Evolutionary conservation across 345 rosid genomes (phyloP), one percentile per base, ranked within the genome.

Genomic region (Nasturtium officinale): DNA sequence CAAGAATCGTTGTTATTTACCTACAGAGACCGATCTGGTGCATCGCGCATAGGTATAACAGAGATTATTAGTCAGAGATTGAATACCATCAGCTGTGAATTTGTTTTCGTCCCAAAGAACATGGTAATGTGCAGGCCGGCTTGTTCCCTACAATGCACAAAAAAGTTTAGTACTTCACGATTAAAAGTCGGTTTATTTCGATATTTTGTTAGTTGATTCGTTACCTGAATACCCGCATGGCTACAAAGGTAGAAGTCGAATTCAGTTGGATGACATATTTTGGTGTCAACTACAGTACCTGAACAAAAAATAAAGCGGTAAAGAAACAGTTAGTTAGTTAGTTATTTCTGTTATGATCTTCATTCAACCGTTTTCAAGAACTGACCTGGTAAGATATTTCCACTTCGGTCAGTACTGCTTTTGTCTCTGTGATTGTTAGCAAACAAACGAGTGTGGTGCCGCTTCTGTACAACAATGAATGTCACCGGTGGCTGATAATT

Each of bases 51-150:
- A 95, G 6, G 99, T 95, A 73, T 95, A 95, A 64, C 99, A 95
- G 20, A 95, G 96, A 73, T 92, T 95, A 83, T 95, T 95, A 5
- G 99, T 95, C 68, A 92, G 73, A 20, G 99, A 95, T 56, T 95
- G 99, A 62, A 95, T 95, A 55, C 97, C 98, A 73, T 95, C 99
- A 0, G 98, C 91, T 5, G 99, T 95, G 71, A 96, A 96, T 75
- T 89, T 96, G 81, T 96, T 96, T 81, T 96, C 98, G 26, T 96
- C 99, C 99, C 99, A 96, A 17, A 96, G 81, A 61, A 96, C 99
- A 81, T 96, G 99, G 78, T 96, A 96, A 78, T 96, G 99, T 23
- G 99, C 99, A 12, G 99, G 99, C 56, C 99, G 80, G 70, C 99
- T 96, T 12, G 99, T 96, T 38, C 99, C 99, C 99, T 96, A 73